phyloP scores from a whole-genome alignment of 805 yeast genomes.

The Saccharomyces paradoxus region DNA sequence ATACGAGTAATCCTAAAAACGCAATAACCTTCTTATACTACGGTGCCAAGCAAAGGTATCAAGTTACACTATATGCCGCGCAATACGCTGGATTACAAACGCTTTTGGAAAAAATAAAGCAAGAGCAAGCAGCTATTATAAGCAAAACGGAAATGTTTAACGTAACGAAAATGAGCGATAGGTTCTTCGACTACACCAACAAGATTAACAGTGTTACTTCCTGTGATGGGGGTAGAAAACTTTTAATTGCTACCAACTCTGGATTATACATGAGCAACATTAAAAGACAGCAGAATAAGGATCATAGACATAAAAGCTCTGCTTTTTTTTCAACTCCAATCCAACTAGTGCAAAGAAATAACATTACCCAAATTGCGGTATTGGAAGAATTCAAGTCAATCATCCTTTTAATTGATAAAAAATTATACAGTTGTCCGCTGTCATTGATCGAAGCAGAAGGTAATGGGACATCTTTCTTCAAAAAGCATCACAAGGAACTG shows the following conservation, averaged over 20 bases:
- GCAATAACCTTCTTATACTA: conserved; percentile 30
- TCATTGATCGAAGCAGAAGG: conserved; percentile 43
- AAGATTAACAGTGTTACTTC: conserved; percentile 88
- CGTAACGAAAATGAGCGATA: conserved; percentile 61
- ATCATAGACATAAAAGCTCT: conserved; percentile 37
- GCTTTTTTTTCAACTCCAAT: conserved; percentile 62
- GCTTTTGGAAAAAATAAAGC: conserved; percentile 67
- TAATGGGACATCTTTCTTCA: conserved; percentile 37
- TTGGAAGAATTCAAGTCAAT: conserved; percentile 84
- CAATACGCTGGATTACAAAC: conserved; percentile 59
- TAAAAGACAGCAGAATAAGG: conserved; percentile 27
- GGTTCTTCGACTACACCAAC: conserved; percentile 64
- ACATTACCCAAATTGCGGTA: conserved; percentile 83
- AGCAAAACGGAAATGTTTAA: conserved; percentile 74
- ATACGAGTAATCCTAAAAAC: conserved; percentile 21
- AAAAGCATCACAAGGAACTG: conserved; percentile 64
- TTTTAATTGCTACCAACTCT: conserved; percentile 83
- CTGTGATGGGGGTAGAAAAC: conserved; percentile 86
- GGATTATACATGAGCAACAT: conserved; percentile 80
- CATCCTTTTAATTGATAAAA: conserved; percentile 74
- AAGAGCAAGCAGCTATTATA: conserved; percentile 68
- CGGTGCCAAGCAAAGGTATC: conserved; percentile 34
- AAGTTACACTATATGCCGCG: conserved; percentile 36
- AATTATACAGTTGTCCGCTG: conserved; percentile 66
- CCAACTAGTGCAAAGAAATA: conserved; percentile 62